phyloP scores from a whole-genome alignment of 139 green algal species.

The Chlorella sorokiniana region DNA sequence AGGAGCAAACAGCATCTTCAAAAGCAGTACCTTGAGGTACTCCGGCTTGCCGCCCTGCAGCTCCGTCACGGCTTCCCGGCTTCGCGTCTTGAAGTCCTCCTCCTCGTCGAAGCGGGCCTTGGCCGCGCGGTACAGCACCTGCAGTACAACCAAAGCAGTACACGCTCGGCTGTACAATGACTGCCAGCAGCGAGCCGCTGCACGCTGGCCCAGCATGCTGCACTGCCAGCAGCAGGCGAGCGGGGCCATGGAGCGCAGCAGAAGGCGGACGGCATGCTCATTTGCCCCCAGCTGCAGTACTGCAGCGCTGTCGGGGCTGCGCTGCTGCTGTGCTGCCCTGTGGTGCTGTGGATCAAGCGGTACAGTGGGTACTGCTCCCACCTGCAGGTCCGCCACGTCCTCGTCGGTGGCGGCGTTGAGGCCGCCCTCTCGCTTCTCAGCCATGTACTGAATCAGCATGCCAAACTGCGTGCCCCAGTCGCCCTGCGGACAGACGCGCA shows the following conservation, averaged over 20 bases:
- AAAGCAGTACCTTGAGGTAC: constrained; percentile 49
- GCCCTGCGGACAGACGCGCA: constrained; percentile 53
- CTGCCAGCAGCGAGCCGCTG: too few relatives aligned
- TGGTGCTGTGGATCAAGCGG: neutral
- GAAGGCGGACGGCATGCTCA: too few relatives aligned
- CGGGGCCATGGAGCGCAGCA: too few relatives aligned
- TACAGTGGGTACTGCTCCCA: neutral
- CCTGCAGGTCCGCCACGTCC: constrained; percentile 28
- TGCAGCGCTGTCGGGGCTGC: too few relatives aligned
- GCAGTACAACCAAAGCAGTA: neutral
- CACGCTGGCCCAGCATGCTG: too few relatives aligned
- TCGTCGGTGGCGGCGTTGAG: constrained; percentile 63
- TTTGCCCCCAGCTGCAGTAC: too few relatives aligned
- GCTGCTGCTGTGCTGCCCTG: too few relatives aligned
- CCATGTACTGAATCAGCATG: constrained; percentile 96
- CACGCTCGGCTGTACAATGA: neutral
- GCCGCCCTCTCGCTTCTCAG: constrained; percentile 65
- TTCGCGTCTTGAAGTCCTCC: constrained; percentile 92
- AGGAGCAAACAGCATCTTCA: neutral
- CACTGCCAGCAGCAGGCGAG: too few relatives aligned
- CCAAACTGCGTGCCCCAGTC: constrained; percentile 99
- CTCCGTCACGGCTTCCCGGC: constrained; percentile 84
- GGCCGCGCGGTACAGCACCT: constrained; percentile 66
- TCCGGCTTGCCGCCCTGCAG: constrained; percentile 82
- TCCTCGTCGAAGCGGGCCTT: constrained; percentile 97